phyloP scores from a whole-genome alignment of 1,284 basidiomycete species.

The Puccinia horiana region DNA sequence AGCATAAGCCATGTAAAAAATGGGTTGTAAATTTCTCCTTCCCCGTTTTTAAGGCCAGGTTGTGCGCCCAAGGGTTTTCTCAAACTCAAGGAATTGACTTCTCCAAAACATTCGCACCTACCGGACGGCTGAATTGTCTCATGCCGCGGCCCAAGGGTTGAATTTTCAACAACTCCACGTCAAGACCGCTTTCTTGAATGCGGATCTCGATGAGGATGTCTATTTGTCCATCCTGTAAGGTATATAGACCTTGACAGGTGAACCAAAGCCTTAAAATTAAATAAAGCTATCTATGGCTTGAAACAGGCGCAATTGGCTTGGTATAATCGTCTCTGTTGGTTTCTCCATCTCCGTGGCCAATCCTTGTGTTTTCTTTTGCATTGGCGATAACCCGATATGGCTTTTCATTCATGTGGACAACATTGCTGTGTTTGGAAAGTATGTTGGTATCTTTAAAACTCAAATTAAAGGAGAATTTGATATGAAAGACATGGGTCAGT shows the following conservation, averaged over 20 bases:
- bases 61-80: background rate
- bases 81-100: background rate
- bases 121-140: background rate
- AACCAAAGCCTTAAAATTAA: background rate
- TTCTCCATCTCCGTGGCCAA: no score
- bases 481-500: background rate
- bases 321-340: background rate
- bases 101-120: no score
- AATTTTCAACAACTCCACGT: background rate
- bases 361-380: no score
- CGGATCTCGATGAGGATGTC: slow-evolving; percentile 2
- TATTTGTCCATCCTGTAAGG: slow-evolving; percentile 3
- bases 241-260: background rate
- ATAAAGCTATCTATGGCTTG: background rate
- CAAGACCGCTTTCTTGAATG: background rate
- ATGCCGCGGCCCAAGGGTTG: background rate
- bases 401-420: background rate
- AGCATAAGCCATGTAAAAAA: no score
- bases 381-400: background rate
- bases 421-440: background rate
- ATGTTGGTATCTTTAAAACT: background rate
- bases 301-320: background rate
- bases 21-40: no score
- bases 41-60: no score
- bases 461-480: background rate